Base-by-base conservation (phyloP, 148 eudicot species). In the Rhododendron griersonianum region DNA sequence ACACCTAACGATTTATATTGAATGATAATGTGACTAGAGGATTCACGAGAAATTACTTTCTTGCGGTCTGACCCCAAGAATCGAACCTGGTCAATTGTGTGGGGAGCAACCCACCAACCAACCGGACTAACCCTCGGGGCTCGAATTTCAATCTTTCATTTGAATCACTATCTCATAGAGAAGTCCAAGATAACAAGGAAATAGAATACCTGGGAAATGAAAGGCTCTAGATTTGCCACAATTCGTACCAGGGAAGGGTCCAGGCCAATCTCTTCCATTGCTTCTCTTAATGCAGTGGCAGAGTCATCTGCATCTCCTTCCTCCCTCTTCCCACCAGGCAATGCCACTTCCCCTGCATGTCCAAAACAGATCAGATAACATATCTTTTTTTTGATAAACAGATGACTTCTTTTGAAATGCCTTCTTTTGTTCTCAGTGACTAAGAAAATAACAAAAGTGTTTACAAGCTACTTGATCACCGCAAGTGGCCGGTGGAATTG, bases 301-400 rank as follows among this genome's bases (percentile, higher is more conserved):
- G 86, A 23, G 74, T 90, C 91, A 80, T 87, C 87, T 1, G 48
- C 75, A 55, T 90, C 91, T 13, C 67, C 75, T 65, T 90, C 89
- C 8, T 90, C 91, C 63, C 19, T 86, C 69, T 85, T 90, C 37
- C 91, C 91, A 44, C 91, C 91, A 7, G 91, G 91, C 82, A 90
- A 81, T 79, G 91, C 86, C 10, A 90, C 91, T 14, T 90, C 88
- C n/a, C 91, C 91, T 90, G 86, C 75, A 13, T 51, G 41, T 45
- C 83, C 28, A 55, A 3, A 78, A 39, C 21, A 61, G 35, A 79
- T 30, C 30, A 30, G 30, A 28, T 30, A 30, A 30, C 30, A 30
- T 30, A 30, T 30, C 30, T 30, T 30, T 30, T 30, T 30, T 30
- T 30, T 30, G 30, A 30, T 30, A 30, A 30, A 30, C 30, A 30